These are phyloP conservation scores for Quercus robur DNA, from an alignment of 306 rosid genomes.

Conservation along the genomic window DNA sequence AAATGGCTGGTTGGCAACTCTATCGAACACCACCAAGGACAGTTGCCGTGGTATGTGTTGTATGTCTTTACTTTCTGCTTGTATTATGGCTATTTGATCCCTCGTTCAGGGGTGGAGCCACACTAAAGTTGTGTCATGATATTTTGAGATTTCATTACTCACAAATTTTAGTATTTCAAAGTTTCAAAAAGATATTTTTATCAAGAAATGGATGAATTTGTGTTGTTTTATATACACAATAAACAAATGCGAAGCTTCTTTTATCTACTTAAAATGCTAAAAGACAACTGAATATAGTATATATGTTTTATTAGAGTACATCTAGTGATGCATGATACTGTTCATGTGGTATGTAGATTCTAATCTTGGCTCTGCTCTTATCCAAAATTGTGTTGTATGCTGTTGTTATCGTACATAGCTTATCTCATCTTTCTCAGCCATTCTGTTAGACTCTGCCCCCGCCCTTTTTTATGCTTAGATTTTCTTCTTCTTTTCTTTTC, in stretches of 20 bases:
- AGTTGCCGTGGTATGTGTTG: slow-evolving; percentile 73
- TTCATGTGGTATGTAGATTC: too few species aligned
- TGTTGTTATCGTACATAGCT: neutral
- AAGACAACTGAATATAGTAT: too few species aligned
- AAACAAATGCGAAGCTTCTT: neutral
- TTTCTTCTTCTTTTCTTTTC: too few species aligned
- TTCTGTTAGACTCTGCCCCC: too few species aligned
- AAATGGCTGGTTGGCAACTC: slow-evolving; percentile 94
- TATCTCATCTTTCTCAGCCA: neutral
- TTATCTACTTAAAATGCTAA: neutral
- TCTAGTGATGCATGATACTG: too few species aligned
- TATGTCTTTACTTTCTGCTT: slow-evolving; percentile 1
- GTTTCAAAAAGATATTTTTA: neutral
- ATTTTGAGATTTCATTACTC: neutral
- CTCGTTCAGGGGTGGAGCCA: neutral
- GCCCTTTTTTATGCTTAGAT: too few species aligned
- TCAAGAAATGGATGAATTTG: neutral
- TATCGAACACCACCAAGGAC: slow-evolving; percentile 94
- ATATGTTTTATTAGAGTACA: too few species aligned
- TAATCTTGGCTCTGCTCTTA: too few species aligned
- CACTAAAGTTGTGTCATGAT: neutral
- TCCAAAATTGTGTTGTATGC: too few species aligned
- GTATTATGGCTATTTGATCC: neutral
- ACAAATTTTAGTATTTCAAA: neutral
- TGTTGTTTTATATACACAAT: neutral